phyloP scores from a whole-genome alignment of 495 filamentous ascomycete genomes.

The Daldinia grandis region DNA sequence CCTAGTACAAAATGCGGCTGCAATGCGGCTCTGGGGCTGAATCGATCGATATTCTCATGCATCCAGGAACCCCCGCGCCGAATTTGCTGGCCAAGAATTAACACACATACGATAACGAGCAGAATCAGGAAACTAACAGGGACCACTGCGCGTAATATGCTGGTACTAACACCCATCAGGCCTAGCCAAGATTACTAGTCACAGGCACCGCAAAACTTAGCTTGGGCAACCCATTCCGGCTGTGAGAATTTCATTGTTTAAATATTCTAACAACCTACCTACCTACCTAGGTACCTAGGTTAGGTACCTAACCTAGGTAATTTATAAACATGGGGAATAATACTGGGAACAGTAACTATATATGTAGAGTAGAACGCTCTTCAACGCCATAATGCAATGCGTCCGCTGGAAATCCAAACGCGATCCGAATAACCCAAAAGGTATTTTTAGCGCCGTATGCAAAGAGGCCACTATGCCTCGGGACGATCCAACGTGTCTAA shows the following conservation, averaged over 20 bases:
- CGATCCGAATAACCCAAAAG: background rate
- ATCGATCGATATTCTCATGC: background rate
- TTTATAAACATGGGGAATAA: conserved; percentile 31
- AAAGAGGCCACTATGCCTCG: conserved; percentile 31
- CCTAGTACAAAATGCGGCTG: conserved; percentile 15
- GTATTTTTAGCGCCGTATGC: conserved; percentile 1
- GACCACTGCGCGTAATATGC: background rate
- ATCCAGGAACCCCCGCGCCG: conserved; percentile 1
- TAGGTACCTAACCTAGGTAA: too few species aligned
- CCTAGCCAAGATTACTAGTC: background rate
- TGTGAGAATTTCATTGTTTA: background rate
- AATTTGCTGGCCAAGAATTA: background rate
- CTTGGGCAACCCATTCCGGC: background rate
- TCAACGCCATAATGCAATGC: conserved; percentile 27
- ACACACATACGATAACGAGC: background rate
- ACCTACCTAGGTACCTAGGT: too few species aligned
- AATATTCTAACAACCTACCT: too few species aligned
- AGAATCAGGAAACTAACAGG: background rate
- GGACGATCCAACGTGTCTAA: conserved; percentile 57
- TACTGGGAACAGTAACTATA: conserved; percentile 1
- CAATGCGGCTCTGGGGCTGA: background rate
- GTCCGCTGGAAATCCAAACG: background rate
- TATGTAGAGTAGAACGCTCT: background rate
- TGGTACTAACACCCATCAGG: conserved; percentile 2
- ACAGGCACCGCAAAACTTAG: background rate